Conservation (phyloP, 1,139 yeast genomes). For the Lodderomyces beijingensis region DNA sequence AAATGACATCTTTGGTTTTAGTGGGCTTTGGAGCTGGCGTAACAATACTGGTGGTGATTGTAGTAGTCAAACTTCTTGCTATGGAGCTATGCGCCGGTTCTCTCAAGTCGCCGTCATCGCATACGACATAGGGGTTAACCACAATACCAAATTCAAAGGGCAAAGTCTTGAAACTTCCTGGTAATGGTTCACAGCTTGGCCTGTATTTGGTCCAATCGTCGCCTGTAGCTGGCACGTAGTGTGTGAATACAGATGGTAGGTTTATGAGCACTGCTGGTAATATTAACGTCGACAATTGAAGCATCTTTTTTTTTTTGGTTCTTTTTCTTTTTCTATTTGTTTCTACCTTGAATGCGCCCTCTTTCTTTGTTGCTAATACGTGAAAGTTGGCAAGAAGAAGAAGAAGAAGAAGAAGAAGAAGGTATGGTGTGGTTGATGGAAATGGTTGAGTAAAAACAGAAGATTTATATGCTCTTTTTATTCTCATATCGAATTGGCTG, state of each 20-base stretch:
- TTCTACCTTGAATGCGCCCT: no score
- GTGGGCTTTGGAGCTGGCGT: conserved; percentile 25
- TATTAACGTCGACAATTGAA: conserved; percentile 2
- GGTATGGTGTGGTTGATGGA: not conserved
- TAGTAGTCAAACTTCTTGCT: conserved; percentile 18
- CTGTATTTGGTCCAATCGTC: conserved; percentile 33
- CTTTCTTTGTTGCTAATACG: no score
- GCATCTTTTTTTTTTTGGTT: conserved; percentile 1
- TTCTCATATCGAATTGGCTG: not conserved
- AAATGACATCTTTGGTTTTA: conserved; percentile 18
- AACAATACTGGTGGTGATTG: conserved; percentile 17
- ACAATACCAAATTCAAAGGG: conserved; percentile 34
- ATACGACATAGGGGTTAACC: conserved; percentile 22
- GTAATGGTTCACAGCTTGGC: conserved; percentile 18
- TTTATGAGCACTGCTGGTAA: conserved; percentile 4
- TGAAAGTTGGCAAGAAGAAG: no score
- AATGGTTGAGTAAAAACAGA: no score
- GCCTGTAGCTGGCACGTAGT: conserved; percentile 29
- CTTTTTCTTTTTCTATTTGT: no score
- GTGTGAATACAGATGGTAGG: conserved; percentile 4
- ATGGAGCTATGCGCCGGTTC: conserved; percentile 13
- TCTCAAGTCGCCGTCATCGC: conserved; percentile 16
- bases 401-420: conserved; percentile 1
- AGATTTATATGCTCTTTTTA: no score
- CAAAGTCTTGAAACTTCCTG: conserved; percentile 21